Evolutionary conservation across 179 eudicot species (phyloP), one percentile per base, ranked within the genome.

Genomic region (Actinidia chinensis): DNA sequence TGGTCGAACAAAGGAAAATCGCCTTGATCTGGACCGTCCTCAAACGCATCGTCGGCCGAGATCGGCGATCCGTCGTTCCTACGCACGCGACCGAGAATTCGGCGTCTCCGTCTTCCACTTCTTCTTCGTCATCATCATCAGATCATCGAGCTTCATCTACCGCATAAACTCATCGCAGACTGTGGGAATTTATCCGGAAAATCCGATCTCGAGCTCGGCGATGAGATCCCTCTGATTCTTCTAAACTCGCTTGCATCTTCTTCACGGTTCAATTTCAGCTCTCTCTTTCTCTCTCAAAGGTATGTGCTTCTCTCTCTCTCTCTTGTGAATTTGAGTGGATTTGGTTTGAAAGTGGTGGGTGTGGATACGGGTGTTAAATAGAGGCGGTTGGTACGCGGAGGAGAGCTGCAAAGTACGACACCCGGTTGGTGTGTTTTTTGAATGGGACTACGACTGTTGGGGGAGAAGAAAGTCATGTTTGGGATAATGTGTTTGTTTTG

Each of bases 21-120:
- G 90, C 83, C 61, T 65, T 78, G 52, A 86, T 88, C 61, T 80
- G 88, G n/a, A 23, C 92, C 92, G 85, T 86, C 71, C 59, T 47
- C 76, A 82, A 89, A 80, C 23, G 47, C 67, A 15, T 80, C 82
- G 12, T 75, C 79, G 7, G 82, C 82, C n/a, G 69, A 47, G n/a
- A 71, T 46, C 18, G 83, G 18, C 8, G 43, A 74, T 14, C 25
- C 78, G 10, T 52, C 73, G 61, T 1, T 4, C 73, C 47, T 22
- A 47, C 28, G 25, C 44, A 42, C 28, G 74, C 28, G 64, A 80
- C 75, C 5, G 82, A 68, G 75, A 80, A 80, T 6, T 80, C 82
- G 5, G 56, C 80, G 5, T 69, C 75, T 0, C 36, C 47, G 13
- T 54, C 40, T 14, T 6, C 59, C 1, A 28, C 63, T 23, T 36